These are phyloP conservation scores for Volvox africanus DNA, from an alignment of 139 green algal species.

Conservation along the genomic window DNA sequence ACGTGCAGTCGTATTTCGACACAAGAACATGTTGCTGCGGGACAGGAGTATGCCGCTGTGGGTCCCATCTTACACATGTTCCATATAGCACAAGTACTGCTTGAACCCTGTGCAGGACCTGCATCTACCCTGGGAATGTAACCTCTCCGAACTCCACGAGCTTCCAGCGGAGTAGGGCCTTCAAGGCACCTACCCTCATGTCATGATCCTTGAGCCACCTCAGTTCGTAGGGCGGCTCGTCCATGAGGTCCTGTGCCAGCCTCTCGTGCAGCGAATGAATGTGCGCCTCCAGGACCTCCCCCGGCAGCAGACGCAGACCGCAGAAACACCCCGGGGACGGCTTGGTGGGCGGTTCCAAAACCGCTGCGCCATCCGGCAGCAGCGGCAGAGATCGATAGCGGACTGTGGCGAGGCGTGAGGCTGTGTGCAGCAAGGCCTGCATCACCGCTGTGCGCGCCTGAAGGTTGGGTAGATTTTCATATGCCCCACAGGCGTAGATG, in stretches of 20 bases:
- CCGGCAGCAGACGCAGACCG: slow-evolving; percentile 63
- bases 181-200: not conserved
- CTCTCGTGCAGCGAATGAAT: not conserved
- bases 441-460: slow-evolving; percentile 39
- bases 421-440: slow-evolving; percentile 55
- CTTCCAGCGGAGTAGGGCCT: too few species aligned
- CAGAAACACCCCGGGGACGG: slow-evolving; percentile 43
- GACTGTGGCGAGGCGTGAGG: slow-evolving; percentile 2
- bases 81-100: too few species aligned
- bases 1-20: too few species aligned
- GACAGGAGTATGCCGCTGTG: too few species aligned
- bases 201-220: slow-evolving; percentile 49
- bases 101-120: too few species aligned
- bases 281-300: slow-evolving; percentile 36
- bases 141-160: too few species aligned
- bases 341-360: not conserved
- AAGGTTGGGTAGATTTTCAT: slow-evolving; percentile 22
- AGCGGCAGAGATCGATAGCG: not conserved
- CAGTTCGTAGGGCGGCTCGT: slow-evolving; percentile 55
- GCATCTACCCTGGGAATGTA: too few species aligned
- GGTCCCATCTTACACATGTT: too few species aligned
- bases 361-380: not conserved
- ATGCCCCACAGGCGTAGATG: slow-evolving; percentile 64
- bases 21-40: too few species aligned
- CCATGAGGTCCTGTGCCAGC: slow-evolving; percentile 52